These are phyloP conservation scores for Craspedostauros australis DNA, from an alignment of 108 stramenopile genomes.

Conservation along the genomic window DNA sequence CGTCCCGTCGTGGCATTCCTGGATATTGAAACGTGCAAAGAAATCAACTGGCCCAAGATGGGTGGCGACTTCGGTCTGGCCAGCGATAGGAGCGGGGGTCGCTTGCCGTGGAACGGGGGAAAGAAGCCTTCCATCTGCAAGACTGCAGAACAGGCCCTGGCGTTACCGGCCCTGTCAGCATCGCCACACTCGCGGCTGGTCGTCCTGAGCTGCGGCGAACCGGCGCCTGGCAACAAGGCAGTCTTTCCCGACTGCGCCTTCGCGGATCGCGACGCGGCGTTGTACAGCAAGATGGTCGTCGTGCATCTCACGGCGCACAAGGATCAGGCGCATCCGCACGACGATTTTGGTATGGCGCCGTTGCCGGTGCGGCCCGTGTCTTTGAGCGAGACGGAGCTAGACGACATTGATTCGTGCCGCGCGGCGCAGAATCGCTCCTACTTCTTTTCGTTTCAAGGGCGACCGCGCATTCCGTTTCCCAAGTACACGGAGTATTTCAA, in stretches of 20 bases:
- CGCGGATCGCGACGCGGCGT: neutral
- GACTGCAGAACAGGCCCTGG: neutral
- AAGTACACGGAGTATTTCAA: too few relatives aligned
- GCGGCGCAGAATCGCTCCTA: neutral
- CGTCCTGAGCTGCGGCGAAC: neutral
- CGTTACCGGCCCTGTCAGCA: neutral
- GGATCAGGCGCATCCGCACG: neutral
- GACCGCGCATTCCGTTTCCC: too few relatives aligned
- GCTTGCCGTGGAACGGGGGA: constrained; percentile 1
- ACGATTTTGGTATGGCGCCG: constrained; percentile 8
- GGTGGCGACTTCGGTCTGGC: constrained; percentile 4
- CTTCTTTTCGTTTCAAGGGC: constrained; percentile 11
- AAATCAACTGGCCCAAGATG: constrained; percentile 33
- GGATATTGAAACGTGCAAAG: constrained; percentile 22
- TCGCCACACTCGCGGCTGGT: constrained; percentile 1
- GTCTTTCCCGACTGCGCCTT: neutral
- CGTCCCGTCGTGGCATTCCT: constrained; percentile 26
- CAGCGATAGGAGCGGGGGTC: constrained; percentile 7
- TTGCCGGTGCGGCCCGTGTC: constrained; percentile 3
- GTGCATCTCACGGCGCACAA: neutral
- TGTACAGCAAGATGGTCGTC: neutral
- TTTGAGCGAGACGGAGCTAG: neutral
- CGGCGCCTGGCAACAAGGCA: neutral
- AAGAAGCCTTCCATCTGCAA: neutral
- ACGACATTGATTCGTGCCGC: neutral